Evolutionary conservation across 2,329 filamentous ascomycete genomes (phyloP).

Genomic region (Penicillium sp.): DNA sequence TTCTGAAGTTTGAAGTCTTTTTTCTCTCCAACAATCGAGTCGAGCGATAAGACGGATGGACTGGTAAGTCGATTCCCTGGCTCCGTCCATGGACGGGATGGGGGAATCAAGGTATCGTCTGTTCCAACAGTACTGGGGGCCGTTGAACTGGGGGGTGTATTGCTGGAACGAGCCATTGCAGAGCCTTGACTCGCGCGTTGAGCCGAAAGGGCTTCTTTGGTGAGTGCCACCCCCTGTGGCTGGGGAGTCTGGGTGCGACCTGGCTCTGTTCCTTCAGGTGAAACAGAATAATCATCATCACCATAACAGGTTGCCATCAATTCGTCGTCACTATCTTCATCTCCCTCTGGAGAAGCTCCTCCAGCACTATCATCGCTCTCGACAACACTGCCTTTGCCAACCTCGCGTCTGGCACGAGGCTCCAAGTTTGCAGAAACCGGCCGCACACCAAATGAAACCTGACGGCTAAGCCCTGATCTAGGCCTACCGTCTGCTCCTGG

Average conservation of each 20-base stretch:
- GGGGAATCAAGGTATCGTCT: constrained; percentile 35
- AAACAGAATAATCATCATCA: constrained; percentile 43
- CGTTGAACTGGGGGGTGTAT: constrained; percentile 27
- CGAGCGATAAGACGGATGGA: constrained; percentile 53
- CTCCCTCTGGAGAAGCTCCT: constrained; percentile 31
- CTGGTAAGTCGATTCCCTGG: constrained; percentile 39
- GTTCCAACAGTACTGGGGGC: constrained; percentile 30
- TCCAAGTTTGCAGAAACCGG: constrained; percentile 42
- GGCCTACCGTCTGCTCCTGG: constrained; percentile 32
- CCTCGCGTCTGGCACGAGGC: constrained; percentile 30
- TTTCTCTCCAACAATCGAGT: constrained; percentile 60
- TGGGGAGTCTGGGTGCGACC: constrained; percentile 23
- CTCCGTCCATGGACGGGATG: constrained; percentile 31
- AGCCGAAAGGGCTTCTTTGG: constrained; percentile 18
- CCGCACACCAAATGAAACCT: constrained; percentile 42
- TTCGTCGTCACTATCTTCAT: constrained; percentile 41
- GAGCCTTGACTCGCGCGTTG: constrained; percentile 33
- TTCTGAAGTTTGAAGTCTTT: constrained; percentile 64
- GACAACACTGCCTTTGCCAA: constrained; percentile 25
- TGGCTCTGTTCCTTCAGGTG: constrained; percentile 35
- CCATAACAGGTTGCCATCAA: constrained; percentile 37
- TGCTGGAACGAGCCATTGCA: constrained; percentile 15
- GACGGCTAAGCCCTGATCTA: constrained; percentile 35
- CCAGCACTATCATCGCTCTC: constrained; percentile 33
- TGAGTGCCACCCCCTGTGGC: constrained; percentile 12